Conservation (phyloP, 2,329 filamentous ascomycete genomes). For the Cladophialophora carrionii region DNA sequence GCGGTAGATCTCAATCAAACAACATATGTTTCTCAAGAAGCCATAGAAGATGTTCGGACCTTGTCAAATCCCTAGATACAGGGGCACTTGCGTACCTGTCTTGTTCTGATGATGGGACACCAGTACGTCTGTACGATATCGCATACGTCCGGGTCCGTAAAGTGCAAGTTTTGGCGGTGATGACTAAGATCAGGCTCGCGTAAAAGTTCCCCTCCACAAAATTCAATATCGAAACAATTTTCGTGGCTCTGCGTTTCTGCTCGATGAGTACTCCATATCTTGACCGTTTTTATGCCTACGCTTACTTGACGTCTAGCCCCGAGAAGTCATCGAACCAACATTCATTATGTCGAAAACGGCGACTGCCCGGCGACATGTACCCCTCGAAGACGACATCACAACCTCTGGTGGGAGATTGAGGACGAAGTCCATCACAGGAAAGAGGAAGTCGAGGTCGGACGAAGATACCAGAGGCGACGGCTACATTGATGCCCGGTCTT, state of each 20-base stretch:
- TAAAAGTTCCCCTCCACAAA: conserved; percentile 25
- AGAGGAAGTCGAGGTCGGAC: conserved; percentile 61
- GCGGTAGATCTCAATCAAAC: too few species aligned
- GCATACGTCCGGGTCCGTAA: not conserved
- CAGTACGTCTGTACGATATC: too few species aligned
- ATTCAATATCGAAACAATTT: conserved; percentile 12
- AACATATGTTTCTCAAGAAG: too few species aligned
- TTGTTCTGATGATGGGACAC: too few species aligned
- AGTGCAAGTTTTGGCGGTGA: conserved; percentile 13
- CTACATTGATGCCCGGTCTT: conserved; percentile 86
- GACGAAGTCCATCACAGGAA: conserved; percentile 73
- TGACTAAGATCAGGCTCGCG: conserved; percentile 26
- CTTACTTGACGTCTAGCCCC: not conserved
- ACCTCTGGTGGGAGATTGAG: conserved; percentile 68
- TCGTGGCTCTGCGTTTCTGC: not conserved
- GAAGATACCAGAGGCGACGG: conserved; percentile 62
- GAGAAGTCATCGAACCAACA: not conserved
- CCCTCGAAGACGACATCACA: conserved; percentile 84
- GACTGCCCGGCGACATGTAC: conserved; percentile 72
- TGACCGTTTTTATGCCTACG: too few species aligned
- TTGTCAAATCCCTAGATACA: not conserved
- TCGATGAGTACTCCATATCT: not conserved
- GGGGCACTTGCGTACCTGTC: too few species aligned
- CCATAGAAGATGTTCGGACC: too few species aligned
- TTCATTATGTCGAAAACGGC: conserved; percentile 33